These are phyloP conservation scores for Trichophyton rubrum DNA, from an alignment of 2,329 filamentous ascomycete genomes.

Conservation along the genomic window DNA sequence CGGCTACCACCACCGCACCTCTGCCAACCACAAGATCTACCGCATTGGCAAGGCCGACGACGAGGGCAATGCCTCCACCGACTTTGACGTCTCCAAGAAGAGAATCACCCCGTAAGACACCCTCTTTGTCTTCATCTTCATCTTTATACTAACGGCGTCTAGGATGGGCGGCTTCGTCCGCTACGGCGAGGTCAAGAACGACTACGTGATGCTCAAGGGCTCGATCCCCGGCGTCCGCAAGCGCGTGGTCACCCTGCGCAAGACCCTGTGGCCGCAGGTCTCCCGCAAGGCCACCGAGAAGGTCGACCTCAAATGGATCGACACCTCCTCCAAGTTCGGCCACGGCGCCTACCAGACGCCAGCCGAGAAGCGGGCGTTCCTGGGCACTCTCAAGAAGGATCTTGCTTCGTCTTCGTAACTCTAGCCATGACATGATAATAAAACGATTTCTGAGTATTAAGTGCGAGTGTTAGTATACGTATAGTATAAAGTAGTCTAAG, in stretches of 20 bases:
- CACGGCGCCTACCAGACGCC: constrained; percentile 99
- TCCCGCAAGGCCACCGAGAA: constrained; percentile 94
- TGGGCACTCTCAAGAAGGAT: constrained; percentile 99
- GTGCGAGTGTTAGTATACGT: too few relatives aligned
- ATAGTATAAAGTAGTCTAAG: too few relatives aligned
- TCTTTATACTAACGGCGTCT: constrained; percentile 21
- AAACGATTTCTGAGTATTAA: too few relatives aligned
- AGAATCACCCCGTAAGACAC: constrained; percentile 98
- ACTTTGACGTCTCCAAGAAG: constrained; percentile 98
- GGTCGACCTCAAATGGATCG: constrained; percentile 99
- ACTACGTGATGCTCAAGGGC: constrained; percentile 96
- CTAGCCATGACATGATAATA: neutral
- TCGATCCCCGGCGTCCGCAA: constrained; percentile 98
- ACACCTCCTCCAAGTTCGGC: constrained; percentile 99
- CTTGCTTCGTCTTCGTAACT: constrained; percentile 29
- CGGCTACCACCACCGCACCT: constrained; percentile 99
- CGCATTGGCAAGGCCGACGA: constrained; percentile 87
- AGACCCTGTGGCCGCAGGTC: constrained; percentile 97
- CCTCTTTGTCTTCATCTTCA: neutral
- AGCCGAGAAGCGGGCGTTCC: constrained; percentile 93
- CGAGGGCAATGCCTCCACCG: constrained; percentile 85
- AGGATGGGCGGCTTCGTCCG: constrained; percentile 98
- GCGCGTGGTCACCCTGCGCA: constrained; percentile 96
- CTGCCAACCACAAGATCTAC: constrained; percentile 99
- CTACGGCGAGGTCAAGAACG: constrained; percentile 99